Percentiles rank a stretch among this genome's conserved stretches.
These are phyloP conservation scores for Polygonum maritimum DNA, from an alignment of 148 eudicot genomes.

Conservation along the genomic window DNA sequence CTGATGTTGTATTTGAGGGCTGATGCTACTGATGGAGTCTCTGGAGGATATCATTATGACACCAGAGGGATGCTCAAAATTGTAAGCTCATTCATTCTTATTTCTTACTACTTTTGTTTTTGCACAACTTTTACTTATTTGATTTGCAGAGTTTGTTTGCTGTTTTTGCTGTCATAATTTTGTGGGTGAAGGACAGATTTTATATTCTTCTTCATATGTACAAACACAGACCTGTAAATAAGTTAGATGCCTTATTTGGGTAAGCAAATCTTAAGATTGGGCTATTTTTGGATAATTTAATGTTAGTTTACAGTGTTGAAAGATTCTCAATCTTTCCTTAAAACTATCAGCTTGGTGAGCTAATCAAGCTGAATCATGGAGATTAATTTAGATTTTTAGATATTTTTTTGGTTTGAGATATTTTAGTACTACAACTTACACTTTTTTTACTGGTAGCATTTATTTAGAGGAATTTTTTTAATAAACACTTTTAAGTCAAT, in stretches of 20 bases:
- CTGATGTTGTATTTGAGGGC: slow-evolving; percentile 55
- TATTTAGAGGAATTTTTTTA: not conserved
- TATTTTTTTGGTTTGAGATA: not conserved
- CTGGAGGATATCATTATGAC: slow-evolving; percentile 61
- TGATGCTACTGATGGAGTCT: slow-evolving; percentile 49
- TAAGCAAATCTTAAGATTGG: not conserved
- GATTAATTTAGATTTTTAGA: not conserved
- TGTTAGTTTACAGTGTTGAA: not conserved
- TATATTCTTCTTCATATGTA: not conserved
- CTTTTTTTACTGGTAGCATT: not conserved
- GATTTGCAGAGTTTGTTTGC: not conserved
- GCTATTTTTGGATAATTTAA: not conserved
- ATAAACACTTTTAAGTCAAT: not conserved
- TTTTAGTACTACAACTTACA: not conserved
- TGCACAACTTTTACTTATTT: not conserved
- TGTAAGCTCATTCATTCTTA: slow-evolving; percentile 20
- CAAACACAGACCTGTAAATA: not conserved
- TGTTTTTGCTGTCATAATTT: not conserved
- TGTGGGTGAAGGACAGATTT: not conserved
- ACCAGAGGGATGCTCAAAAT: slow-evolving; percentile 58
- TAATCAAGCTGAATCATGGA: not conserved
- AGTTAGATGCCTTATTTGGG: not conserved
- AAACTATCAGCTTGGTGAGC: not conserved
- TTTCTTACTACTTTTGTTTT: not conserved
- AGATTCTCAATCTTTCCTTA: not conserved